These are phyloP conservation scores for Leccinellum rugosiceps DNA, from an alignment of 768 basidiomycete species.

Conservation along the genomic window DNA sequence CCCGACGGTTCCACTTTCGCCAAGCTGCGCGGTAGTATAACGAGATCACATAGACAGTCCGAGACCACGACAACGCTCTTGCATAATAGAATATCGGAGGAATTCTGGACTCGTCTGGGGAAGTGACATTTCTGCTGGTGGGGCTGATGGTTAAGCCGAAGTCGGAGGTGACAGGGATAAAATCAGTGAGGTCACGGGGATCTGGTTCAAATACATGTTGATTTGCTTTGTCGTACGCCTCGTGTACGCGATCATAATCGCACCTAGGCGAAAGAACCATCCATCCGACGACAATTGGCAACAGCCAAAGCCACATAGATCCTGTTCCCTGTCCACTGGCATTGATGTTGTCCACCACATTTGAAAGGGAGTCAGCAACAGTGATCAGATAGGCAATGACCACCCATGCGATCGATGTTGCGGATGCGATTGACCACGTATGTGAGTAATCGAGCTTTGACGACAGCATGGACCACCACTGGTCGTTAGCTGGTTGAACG, in stretches of 20 bases:
- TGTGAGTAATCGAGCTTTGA: conserved; percentile 36
- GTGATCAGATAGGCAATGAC: conserved; percentile 38
- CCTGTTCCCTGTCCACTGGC: conserved; percentile 38
- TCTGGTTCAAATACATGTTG: background rate
- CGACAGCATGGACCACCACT: conserved; percentile 38
- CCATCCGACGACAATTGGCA: conserved; percentile 41
- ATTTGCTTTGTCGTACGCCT: conserved; percentile 17
- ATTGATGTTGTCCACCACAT: conserved; percentile 21
- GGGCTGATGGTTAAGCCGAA: conserved; percentile 18
- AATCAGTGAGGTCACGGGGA: background rate
- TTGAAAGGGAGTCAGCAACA: conserved; percentile 15
- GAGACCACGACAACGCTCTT: conserved; percentile 21
- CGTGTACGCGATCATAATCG: conserved; percentile 30
- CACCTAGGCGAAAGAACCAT: conserved; percentile 40
- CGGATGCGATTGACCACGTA: conserved; percentile 40
- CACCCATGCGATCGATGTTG: conserved; percentile 42
- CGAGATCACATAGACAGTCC: conserved; percentile 12
- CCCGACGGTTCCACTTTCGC: background rate
- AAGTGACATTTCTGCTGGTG: background rate
- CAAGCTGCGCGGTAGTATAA: conserved; percentile 19
- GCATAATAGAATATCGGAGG: conserved; percentile 28
- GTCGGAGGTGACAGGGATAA: background rate
- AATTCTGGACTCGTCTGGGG: conserved; percentile 23
- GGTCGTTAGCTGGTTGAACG: conserved; percentile 40
- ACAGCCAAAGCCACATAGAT: conserved; percentile 42